Percentiles rank a stretch among this genome's conserved stretches.
These are phyloP conservation scores for Primulina eburnea DNA, from an alignment of 257 asterid genomes.

Conservation along the genomic window DNA sequence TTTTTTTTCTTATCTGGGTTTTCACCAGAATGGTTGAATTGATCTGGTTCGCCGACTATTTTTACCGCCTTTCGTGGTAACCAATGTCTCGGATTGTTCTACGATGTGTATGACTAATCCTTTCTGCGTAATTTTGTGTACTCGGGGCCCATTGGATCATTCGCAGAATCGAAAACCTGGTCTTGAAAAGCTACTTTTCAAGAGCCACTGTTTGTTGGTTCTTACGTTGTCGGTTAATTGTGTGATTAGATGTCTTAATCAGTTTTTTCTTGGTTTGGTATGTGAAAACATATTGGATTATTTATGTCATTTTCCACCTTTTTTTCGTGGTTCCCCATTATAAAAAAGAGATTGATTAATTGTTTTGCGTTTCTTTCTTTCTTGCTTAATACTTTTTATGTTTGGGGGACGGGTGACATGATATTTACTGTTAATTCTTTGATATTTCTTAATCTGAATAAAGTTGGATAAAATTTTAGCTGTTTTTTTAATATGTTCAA, in stretches of 20 bases:
- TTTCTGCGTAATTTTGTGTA: neutral
- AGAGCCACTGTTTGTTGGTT: neutral
- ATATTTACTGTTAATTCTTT: neutral
- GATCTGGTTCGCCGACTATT: neutral
- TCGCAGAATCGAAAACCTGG: neutral
- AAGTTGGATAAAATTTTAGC: neutral
- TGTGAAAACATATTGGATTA: neutral
- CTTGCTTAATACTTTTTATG: neutral
- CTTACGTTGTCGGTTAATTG: neutral
- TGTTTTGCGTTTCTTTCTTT: neutral
- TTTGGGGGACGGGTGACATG: neutral
- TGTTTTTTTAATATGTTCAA: neutral
- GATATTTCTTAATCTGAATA: too few relatives aligned
- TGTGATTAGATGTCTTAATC: neutral
- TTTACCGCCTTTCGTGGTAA: neutral
- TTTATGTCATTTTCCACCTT: neutral
- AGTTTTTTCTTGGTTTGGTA: neutral
- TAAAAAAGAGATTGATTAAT: neutral
- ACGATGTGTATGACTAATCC: too few relatives aligned
- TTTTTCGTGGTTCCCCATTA: neutral
- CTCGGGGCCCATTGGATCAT: neutral
- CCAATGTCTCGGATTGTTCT: too few relatives aligned
- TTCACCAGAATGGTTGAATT: neutral
- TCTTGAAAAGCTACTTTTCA: neutral
- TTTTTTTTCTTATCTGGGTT: neutral